Evolutionary conservation across 257 asterid genomes (phyloP).

Genomic region (Eucommia ulmoides): DNA sequence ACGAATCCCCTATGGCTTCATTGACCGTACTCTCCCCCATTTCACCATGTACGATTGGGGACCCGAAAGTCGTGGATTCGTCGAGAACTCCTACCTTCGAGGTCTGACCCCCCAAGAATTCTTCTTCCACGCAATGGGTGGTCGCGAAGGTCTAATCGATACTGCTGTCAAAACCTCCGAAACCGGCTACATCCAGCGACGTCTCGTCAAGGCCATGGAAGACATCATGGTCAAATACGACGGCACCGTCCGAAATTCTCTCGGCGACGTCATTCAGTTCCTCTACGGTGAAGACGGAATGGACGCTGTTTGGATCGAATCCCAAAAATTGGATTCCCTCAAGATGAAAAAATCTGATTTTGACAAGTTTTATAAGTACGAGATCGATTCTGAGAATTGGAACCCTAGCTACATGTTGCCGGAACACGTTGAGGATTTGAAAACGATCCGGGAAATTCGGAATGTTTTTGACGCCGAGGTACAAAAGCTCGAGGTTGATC

Average conservation of each 20-base stretch:
- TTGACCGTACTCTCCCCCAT: conserved; percentile 85
- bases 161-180: conserved; percentile 99
- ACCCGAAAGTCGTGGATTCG: conserved; percentile 99
- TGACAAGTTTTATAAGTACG: conserved; percentile 59
- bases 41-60: conserved; percentile 89
- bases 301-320: conserved; percentile 99
- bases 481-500: conserved; percentile 86
- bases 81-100: conserved; percentile 92
- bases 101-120: conserved; percentile 98
- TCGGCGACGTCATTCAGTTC: conserved; percentile 98
- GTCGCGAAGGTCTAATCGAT: conserved; percentile 98
- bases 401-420: conserved; percentile 78
- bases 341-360: conserved; percentile 69
- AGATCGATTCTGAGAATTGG: conserved; percentile 79
- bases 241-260: conserved; percentile 93
- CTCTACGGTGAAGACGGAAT: conserved; percentile 99
- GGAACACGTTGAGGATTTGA: conserved; percentile 85
- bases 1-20: conserved; percentile 95
- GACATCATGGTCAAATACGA: conserved; percentile 99
- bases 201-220: conserved; percentile 99
- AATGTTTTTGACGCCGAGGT: conserved; percentile 98
- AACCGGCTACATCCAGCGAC: conserved; percentile 97
- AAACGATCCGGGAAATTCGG: conserved; percentile 82
- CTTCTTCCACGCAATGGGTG: conserved; percentile 99
- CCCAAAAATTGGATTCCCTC: conserved; percentile 85